phyloP scores from a whole-genome alignment of 192 early-diverging fungal species.

The Phlyctochytrium bullatum region DNA sequence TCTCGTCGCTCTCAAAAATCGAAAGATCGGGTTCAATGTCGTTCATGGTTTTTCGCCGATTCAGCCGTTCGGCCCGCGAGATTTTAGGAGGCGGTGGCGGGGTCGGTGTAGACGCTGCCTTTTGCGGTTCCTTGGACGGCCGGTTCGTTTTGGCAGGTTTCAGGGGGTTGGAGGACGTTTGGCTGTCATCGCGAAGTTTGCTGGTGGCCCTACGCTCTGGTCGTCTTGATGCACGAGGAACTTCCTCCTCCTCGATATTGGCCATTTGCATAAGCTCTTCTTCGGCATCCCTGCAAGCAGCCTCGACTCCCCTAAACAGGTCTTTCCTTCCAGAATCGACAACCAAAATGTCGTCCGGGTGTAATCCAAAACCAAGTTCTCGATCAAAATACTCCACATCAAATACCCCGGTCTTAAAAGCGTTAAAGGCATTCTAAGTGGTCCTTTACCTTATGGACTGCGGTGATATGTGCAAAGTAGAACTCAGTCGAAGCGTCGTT shows the following conservation, averaged over 20 bases:
- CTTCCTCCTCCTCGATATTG: background rate
- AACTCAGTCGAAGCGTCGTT: background rate
- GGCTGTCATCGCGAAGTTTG: no score
- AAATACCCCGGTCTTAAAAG: no score
- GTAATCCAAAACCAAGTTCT: no score
- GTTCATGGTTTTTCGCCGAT: background rate
- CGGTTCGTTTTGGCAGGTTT: background rate
- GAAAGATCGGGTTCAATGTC: background rate
- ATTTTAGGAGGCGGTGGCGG: background rate
- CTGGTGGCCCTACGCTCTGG: background rate
- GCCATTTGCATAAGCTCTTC: background rate
- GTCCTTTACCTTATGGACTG: background rate
- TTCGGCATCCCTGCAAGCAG: background rate
- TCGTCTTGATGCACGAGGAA: no score
- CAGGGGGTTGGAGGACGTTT: background rate
- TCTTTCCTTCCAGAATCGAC: background rate
- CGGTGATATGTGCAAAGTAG: background rate
- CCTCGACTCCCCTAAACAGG: background rate
- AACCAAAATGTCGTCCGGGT: background rate
- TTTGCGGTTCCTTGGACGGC: background rate
- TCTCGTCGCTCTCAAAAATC: background rate
- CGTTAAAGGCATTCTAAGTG: no score
- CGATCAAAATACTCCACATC: no score
- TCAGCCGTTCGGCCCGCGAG: no score
- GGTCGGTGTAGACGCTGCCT: background rate